A percentile compares a stretch with the other conserved stretches of the same genome.
Evolutionary conservation across 306 rosid species (phyloP).

Genomic region (Cicer pinnatifidum): DNA sequence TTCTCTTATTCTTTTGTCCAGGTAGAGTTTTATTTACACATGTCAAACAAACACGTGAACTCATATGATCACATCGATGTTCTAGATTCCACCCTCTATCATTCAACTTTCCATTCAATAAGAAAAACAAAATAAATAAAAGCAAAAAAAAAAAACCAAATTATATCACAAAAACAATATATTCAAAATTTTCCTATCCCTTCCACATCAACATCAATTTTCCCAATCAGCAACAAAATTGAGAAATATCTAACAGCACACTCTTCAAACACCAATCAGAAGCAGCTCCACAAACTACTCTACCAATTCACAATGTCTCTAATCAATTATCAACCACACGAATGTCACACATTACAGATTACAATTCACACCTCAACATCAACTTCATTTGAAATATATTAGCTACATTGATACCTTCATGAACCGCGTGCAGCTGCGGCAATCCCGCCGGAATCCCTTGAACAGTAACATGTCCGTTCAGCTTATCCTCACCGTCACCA

Average conservation of each 20-base stretch:
- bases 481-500: conserved; percentile 57
- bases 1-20: not conserved
- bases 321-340: conserved; percentile 13
- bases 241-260: not conserved
- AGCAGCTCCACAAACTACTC: not conserved
- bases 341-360: conserved; percentile 26
- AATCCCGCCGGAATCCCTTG: conserved; percentile 77
- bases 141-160: not conserved
- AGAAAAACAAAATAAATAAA: not conserved
- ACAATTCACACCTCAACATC: not conserved
- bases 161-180: conserved; percentile 13
- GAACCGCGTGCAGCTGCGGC: conserved; percentile 73
- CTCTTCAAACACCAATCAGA: conserved; percentile 18
- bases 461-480: conserved; percentile 52
- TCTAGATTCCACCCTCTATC: conserved; percentile 26
- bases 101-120: not conserved
- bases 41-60: conserved; percentile 14
- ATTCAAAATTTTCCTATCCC: not conserved
- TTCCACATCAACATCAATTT: not conserved
- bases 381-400: conserved; percentile 20
- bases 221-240: conserved; percentile 6
- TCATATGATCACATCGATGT: conserved; percentile 16
- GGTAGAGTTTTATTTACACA: not conserved
- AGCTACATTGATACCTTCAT: conserved; percentile 59
- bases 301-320: not conserved